phyloP scores from a whole-genome alignment of 176 grass and related monocot genomes.

The Musa itinerans region DNA sequence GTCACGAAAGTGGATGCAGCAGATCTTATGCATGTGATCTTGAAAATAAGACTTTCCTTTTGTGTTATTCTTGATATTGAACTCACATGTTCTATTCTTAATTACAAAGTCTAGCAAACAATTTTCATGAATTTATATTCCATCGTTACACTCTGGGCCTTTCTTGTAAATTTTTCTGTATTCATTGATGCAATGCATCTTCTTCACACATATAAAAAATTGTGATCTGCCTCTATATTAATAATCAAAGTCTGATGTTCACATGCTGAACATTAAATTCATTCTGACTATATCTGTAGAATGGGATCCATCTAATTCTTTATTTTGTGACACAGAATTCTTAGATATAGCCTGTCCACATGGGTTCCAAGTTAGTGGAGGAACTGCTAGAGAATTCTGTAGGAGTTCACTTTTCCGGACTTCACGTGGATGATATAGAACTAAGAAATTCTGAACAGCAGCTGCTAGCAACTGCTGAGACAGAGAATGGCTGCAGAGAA shows the following conservation, averaged over 20 bases:
- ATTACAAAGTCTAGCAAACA: background rate
- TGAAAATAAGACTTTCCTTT: too few relatives aligned
- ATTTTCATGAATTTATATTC: background rate
- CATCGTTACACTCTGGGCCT: background rate
- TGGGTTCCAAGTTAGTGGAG: constrained; percentile 66
- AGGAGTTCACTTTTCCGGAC: constrained; percentile 52
- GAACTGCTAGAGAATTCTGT: constrained; percentile 49
- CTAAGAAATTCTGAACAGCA: constrained; percentile 29
- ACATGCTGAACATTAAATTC: background rate
- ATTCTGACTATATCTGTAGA: background rate
- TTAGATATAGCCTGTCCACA: constrained; percentile 21
- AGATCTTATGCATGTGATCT: too few relatives aligned
- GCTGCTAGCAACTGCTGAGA: constrained; percentile 30
- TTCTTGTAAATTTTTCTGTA: background rate
- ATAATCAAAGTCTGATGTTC: background rate
- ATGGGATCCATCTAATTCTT: background rate
- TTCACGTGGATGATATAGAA: constrained; percentile 38
- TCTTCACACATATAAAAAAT: background rate
- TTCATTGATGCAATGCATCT: too few relatives aligned
- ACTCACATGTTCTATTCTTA: too few relatives aligned
- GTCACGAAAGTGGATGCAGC: too few relatives aligned
- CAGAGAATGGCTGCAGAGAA: constrained; percentile 66
- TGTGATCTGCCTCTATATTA: background rate
- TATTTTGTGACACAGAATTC: background rate
- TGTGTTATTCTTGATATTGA: too few relatives aligned